Base-by-base conservation (phyloP, 108 stramenopile species). In the Skeletonema potamos region DNA sequence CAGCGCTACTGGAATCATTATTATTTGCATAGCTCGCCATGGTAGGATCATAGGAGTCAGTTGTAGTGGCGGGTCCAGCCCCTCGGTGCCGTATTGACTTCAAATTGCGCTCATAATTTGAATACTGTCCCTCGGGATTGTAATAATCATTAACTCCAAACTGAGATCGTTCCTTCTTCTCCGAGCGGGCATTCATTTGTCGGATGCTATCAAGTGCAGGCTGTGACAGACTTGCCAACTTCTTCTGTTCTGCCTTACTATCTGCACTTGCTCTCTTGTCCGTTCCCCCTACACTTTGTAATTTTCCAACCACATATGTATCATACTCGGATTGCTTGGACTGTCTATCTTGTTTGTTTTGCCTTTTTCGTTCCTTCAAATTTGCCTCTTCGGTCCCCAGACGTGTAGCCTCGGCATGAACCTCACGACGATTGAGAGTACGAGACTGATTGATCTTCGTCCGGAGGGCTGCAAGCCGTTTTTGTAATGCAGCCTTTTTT, bases 371-470 rank as follows among this genome's bases (percentile, higher is more conserved):
- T 54, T 87, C 86, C 66, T 85, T 79, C 26, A 58, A 58, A 43
- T 51, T 73, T 11, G 87, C 91, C 66, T 92, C 91, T 8, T 81
- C 84, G 28, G 85, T 86, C 6, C 88, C 88, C 63, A 92, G 62
- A 24, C 92, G 78, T 62, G 88, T 84, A 39, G 91, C 94, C 62
- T 95, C 94, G 17, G 68, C 70, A 51, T 86, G 59, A 30, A 92
- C 90, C 70, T 90, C 92, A 22, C 85, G 82, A 64, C 84, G 82
- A 78, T 96, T 96, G 26, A 96, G 77, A 61, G 83, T 83, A 3
- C 92, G 88, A 6, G 92, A 92, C 73, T 96, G 92, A 69, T 96
- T 96, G 74, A 93, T 93, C 76, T 92, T 93, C 55, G 84, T 67
- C 62, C 91, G 87, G 26, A 96, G 80, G 46, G 82, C 81, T 11